Base-by-base conservation (phyloP, 352 stramenopile species). In the Elongisporangium senticosum region DNA sequence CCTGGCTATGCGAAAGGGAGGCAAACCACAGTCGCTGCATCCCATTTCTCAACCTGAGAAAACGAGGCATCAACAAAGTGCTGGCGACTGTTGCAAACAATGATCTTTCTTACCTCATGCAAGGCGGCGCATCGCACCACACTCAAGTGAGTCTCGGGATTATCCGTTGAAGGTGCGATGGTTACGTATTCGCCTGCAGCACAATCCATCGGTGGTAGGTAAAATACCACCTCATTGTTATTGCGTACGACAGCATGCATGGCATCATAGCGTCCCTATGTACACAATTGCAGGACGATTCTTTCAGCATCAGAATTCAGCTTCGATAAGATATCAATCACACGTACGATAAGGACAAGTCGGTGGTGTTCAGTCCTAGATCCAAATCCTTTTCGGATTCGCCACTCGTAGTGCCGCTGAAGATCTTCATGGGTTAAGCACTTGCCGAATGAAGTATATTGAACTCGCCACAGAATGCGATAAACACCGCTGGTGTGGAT, bases 131-230 rank as follows among this genome's bases (percentile, higher is more conserved):
- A 62, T 6, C 65, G 39, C 14, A 59, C 14, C 10, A 63, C 10
- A 14, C 13, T 49, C 28, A 73, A 43, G 0, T 21, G 23, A 33
- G 58, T 19, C 10, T 66, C 53, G 21, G 56, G 43, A 40, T 28
- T 22, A 7, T 61, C 28, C 23, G n/a, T 59, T 54, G 48, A 17
- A 22, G 23, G 23, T 11, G 28, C 15, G n/a, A 56, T n/a, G n/a
- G 20, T n/a, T 15, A 72, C 22, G 15, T 67, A 68, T 48, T 75
- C 61, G 15, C 68, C 65, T 17, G 58, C 53, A 33, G 72, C 61
- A 58, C 64, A 72, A 14, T 72, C 55, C 48, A 62, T 62, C 22
- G 55, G 17, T 39, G 64, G 60, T 23, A 68, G 48, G 5, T 63
- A 61, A 39, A 70, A 75, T 40, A 63, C 51, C 7, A 72, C 10